A percentile compares a stretch with the other conserved stretches of the same genome.
Conservation (phyloP, 2,329 filamentous ascomycete species). For the Scytalidium sp. region DNA sequence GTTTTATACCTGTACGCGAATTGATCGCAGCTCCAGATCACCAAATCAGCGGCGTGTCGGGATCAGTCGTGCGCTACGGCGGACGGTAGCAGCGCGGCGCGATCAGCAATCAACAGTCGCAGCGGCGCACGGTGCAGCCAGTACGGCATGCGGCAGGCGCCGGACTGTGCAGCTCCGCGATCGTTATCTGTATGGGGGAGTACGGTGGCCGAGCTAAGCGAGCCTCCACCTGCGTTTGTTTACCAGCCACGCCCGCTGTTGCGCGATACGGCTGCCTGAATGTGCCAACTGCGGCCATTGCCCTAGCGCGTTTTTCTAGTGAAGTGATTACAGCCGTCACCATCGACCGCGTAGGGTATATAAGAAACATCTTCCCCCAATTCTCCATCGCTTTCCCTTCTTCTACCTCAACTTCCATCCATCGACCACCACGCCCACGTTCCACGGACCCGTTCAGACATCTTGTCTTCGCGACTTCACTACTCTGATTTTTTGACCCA, state of each 20-base stretch:
- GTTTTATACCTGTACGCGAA: neutral
- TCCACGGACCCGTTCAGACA: slow-evolving; percentile 13
- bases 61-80: neutral
- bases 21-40: neutral
- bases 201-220: too few relatives aligned
- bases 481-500: slow-evolving; percentile 7
- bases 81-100: neutral
- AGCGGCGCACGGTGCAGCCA: too few relatives aligned
- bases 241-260: neutral
- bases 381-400: slow-evolving; percentile 8
- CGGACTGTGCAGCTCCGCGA: too few relatives aligned
- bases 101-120: too few relatives aligned
- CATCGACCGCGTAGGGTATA: slow-evolving; percentile 3
- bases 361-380: slow-evolving; percentile 8
- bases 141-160: too few relatives aligned
- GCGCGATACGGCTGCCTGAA: neutral
- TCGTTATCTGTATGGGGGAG: too few relatives aligned
- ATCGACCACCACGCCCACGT: slow-evolving; percentile 25
- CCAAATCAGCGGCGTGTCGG: neutral
- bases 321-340: slow-evolving; percentile 1
- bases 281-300: slow-evolving; percentile 7
- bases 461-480: slow-evolving; percentile 8
- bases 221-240: too few relatives aligned
- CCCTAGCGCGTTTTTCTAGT: slow-evolving; percentile 5
- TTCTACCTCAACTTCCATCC: slow-evolving; percentile 27